Base-by-base conservation (phyloP, 768 basidiomycete genomes). In the Suillus tomentosus region DNA sequence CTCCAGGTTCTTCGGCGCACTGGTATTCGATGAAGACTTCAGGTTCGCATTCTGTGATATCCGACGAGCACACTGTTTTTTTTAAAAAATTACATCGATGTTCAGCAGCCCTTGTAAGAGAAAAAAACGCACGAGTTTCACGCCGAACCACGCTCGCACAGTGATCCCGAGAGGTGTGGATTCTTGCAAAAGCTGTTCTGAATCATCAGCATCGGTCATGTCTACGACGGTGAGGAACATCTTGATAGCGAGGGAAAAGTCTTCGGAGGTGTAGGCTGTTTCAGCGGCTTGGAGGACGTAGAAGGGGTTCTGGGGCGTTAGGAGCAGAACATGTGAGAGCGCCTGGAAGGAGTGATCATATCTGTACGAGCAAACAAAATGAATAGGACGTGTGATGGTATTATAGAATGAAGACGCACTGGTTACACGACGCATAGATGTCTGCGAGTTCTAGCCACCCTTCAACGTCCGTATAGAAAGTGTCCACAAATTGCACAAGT, bases 381-480 rank as follows among this genome's bases (percentile, higher is more conserved):
- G 9, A 34, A 22, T 19, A 50, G 15, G 11, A 8, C 15, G 14
- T 51, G 13, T 17, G 9, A 19, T 50, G 9, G 4, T 19, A 15
- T 15, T 11, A 53, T 36, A 47, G 45, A 5, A 47, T 31, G 27
- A 51, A 64, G 3, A 78, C 91, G 60, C 66, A 95, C 92, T 91
- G 88, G 68, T 87, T 85, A 68, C 89, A 87, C 13, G 85, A 81
- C 5, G 87, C 79, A 68, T 96, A 94, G 5, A 93, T 84, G 70
- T 92, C 89, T 0, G 92, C 88, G 27, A 97, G 85, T 73, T 95
- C 90, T 19, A 92, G 77, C 95, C 95, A 96, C 13, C 85, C 94
- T 68, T 95, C 93, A 15, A 89, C 80, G 67, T 97, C 95, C 24
- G 87, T 87, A 73, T 96, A 97, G 72, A 94, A 91, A 0, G 90